Evolutionary conservation across 2,329 filamentous ascomycete species (phyloP), one percentile per base, ranked within the genome.

Genomic region (Fusarium sp.): DNA sequence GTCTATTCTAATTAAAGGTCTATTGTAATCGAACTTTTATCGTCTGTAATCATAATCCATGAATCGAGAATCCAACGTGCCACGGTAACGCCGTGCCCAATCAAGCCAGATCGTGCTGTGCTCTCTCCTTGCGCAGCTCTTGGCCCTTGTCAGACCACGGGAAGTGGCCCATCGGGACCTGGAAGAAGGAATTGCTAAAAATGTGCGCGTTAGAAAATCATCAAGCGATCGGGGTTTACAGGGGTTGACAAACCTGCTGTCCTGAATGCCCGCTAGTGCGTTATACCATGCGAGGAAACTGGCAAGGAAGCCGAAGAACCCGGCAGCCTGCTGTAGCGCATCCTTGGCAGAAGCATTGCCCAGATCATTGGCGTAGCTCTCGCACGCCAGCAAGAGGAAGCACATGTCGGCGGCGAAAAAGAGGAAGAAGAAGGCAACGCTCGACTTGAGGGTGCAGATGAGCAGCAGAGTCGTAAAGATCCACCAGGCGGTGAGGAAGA

Each of bases 131-230:
- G 66, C 90, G 87, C 62, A 78, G 79, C 80, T 89, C 86, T 66
- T 87, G 88, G 56, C 89, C 92, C 82, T 92, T 92, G 77, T 92
- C 91, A 39, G 92, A 95, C 95, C 95, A 98, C 53, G 95, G 95
- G 87, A 98, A 96, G 86, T 97, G 94, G 75, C 92, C 91, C 70
- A 97, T 94, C 56, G 95, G 95, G 65, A 97, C 89, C 80, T 95
- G 87, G 86, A 97, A 96, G 90, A 97, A 97, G 30, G 88, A 90
- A 82, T 91, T 91, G 85, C 94, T 95, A 48, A 63, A 18, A 23
- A 23, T 23, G 23, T 23, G 23, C 23, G 23, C 23, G 23, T 23
- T 23, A n/a, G 56, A 51, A 47, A 77, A 84, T 78, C 83, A 79
- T 67, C 18, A 62, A 47, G 59, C 39, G 16, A 54, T 53, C 53